Base-by-base conservation (phyloP, 306 rosid species). In the Rubus parviflorus region DNA sequence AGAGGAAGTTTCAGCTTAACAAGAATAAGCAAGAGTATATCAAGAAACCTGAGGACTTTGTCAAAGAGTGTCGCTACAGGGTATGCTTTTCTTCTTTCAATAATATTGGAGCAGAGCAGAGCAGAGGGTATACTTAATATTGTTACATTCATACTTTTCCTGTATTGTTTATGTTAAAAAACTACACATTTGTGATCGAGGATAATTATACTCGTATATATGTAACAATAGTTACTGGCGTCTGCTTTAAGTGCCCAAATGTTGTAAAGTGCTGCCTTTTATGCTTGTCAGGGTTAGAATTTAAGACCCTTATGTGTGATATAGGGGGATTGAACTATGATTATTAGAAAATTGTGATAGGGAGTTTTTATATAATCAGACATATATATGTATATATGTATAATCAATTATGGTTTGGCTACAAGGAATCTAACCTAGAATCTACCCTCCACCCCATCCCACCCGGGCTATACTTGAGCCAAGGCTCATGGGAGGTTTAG, bases 1-100 rank as follows among this genome's bases (percentile, higher is more conserved):
- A 81, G 77, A 85, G 91, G 80, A 81, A 73, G 30, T 81, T 83
- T 30, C 35, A 5, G 22, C 49, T 52, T 30, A 82, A 82, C 82
- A 84, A 86, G 40, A 84, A 74, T 20, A 85, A 77, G 78, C 79
- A 76, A 2, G 93, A 82, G 38, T 90, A 23, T 63, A 87, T 94
- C 68, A 90, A 81, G 80, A 91, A 86, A 73, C 98, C 97, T 0
- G 97, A 94, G 75, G 97, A 92, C 77, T 94, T 92, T 52, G 60
- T 94, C 77, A 72, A 82, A 30, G 90, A 92, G 75, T 84, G 72
- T 71, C 97, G 97, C 56, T 88, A 81, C 66, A 79, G 74, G 88
- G 98, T 93, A 77, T 58, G 22, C 9, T 56, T 35, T 19, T 15
- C 8, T 61, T 37, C 42, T 30, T 30, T 30, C 88, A 87, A 30